Percentiles rank a stretch among this genome's conserved stretches.
These are phyloP conservation scores for Takashimella koratensis DNA, from an alignment of 1,284 basidiomycete genomes.

Conservation along the genomic window DNA sequence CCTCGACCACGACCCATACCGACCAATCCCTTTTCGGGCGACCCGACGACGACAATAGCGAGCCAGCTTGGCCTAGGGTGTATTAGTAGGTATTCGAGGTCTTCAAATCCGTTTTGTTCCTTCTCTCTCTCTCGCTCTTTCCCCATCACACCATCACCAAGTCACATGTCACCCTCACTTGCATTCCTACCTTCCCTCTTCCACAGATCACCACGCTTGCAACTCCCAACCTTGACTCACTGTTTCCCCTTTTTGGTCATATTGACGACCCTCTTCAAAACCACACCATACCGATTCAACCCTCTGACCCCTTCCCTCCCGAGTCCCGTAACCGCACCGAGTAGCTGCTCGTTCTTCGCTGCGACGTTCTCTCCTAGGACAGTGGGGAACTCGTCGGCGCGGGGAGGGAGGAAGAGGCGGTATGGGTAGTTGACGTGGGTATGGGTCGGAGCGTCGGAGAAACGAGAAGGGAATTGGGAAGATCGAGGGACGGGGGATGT, in stretches of 20 bases:
- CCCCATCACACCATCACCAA: neutral
- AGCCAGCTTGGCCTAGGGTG: neutral
- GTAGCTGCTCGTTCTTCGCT: conserved; percentile 21
- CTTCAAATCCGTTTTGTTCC: no score
- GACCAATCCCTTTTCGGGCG: conserved; percentile 79
- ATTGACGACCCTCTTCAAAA: conserved; percentile 39
- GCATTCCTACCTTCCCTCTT: neutral
- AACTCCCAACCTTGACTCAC: conserved; percentile 26
- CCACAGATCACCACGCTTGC: neutral
- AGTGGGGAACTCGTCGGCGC: conserved; percentile 16
- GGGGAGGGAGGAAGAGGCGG: conserved; percentile 16
- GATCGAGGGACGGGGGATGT: conserved; percentile 22
- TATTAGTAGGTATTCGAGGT: no score
- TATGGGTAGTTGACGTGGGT: conserved; percentile 39
- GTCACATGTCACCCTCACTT: neutral
- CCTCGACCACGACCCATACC: conserved; percentile 88
- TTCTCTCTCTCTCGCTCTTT: neutral
- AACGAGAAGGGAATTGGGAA: conserved; percentile 17
- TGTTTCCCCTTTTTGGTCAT: conserved; percentile 50
- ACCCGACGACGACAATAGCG: conserved; percentile 71
- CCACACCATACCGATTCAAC: conserved; percentile 36
- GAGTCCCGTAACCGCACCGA: conserved; percentile 32
- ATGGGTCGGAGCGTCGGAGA: conserved; percentile 22
- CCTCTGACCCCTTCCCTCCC: conserved; percentile 25
- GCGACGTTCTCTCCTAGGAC: conserved; percentile 22